phyloP scores from a whole-genome alignment of 2,329 filamentous ascomycete species.

The Stagonosporopsis cucurbitacearum region DNA sequence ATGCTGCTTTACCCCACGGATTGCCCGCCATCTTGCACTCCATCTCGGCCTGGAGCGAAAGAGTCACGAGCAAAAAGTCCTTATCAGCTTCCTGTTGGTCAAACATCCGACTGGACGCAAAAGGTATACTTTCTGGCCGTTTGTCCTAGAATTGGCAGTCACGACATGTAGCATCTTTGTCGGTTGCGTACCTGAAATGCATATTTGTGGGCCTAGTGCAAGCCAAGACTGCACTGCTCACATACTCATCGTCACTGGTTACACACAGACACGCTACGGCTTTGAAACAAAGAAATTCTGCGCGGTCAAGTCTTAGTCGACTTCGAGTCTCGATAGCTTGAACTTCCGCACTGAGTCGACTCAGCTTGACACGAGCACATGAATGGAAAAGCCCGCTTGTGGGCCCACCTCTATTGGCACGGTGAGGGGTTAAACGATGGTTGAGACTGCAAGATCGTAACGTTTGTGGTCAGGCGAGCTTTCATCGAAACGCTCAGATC shows the following conservation, averaged over 20 bases:
- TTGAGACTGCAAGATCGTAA: neutral
- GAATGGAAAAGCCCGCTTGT: neutral
- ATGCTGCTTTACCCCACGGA: conserved; percentile 16
- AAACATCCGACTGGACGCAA: neutral
- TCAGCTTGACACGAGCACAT: conserved; percentile 8
- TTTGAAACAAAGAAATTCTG: conserved; percentile 24
- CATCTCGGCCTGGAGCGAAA: neutral
- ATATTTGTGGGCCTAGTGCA: conserved; percentile 25
- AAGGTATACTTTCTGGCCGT: neutral
- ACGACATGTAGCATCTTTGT: neutral
- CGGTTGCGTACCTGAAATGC: conserved; percentile 14
- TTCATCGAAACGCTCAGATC: neutral
- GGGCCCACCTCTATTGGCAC: conserved; percentile 4
- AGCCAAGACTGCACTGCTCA: conserved; percentile 27
- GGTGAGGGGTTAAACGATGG: conserved; percentile 5
- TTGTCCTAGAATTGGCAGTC: neutral
- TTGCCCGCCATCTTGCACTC: neutral
- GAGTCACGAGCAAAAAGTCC: neutral
- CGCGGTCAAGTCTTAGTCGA: conserved; percentile 13
- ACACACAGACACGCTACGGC: conserved; percentile 22
- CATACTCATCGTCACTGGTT: conserved; percentile 33
- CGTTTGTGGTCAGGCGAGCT: neutral
- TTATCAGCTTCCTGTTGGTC: neutral
- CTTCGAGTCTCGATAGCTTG: conserved; percentile 1
- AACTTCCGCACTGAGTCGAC: conserved; percentile 8